Evolutionary conservation across 2,329 filamentous ascomycete genomes (phyloP).

Genomic region (Bretziella fagacearum): DNA sequence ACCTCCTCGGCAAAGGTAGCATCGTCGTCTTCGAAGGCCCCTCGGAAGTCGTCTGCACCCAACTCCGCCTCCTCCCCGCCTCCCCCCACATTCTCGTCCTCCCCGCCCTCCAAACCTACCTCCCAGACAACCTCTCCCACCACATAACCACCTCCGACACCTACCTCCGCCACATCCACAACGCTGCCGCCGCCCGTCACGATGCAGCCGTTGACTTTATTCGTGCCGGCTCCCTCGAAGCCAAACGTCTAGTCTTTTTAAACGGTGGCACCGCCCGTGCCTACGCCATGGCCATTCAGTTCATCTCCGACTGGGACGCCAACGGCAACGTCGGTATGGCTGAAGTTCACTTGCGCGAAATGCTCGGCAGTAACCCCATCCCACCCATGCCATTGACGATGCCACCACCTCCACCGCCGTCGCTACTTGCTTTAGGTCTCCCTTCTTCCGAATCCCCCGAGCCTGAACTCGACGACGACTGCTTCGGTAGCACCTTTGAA

Average conservation of each 20-base stretch:
- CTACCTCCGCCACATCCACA: constrained; percentile 34
- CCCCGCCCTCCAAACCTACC: constrained; percentile 33
- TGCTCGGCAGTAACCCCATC: constrained; percentile 4
- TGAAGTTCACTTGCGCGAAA: constrained; percentile 4
- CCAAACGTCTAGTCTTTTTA: constrained; percentile 41
- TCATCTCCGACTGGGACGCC: constrained; percentile 29
- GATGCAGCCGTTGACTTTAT: constrained; percentile 36
- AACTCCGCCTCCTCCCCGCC: constrained; percentile 41
- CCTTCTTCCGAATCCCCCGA: constrained; percentile 4
- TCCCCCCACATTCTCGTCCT: constrained; percentile 42
- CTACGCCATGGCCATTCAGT: constrained; percentile 34
- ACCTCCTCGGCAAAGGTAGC: constrained; percentile 25
- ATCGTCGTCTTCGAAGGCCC: constrained; percentile 45
- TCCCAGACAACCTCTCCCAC: constrained; percentile 27
- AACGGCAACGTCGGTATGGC: constrained; percentile 1
- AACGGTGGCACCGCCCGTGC: constrained; percentile 41
- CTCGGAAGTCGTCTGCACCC: constrained; percentile 36
- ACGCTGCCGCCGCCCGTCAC: constrained; percentile 30
- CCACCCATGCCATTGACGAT: constrained; percentile 1
- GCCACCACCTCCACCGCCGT: not conserved
- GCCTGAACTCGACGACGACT: constrained; percentile 11
- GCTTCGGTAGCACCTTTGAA: constrained; percentile 17
- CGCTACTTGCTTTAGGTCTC: not conserved
- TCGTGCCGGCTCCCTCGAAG: constrained; percentile 26
- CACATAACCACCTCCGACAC: constrained; percentile 20